phyloP scores from a whole-genome alignment of 148 eudicot species.

The Talinum fruticosum region DNA sequence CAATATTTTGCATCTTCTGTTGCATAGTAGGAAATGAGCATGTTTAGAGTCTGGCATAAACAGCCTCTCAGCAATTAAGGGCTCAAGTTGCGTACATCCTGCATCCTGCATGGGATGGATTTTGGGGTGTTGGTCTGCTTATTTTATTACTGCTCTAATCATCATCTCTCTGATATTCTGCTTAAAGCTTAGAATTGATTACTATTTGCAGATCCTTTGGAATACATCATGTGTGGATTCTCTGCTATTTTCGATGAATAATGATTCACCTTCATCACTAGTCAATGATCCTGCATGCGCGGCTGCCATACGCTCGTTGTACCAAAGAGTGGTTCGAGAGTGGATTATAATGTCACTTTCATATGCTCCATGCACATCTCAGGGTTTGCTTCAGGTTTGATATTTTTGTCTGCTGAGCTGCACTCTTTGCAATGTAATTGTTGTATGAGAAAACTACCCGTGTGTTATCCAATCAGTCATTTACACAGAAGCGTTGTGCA shows the following conservation, averaged over 20 bases:
- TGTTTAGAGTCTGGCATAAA: no score
- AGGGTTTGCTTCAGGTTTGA: conserved; percentile 98
- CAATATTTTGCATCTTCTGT: background rate
- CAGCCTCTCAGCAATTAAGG: background rate
- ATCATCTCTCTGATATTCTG: background rate
- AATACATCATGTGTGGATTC: conserved; percentile 82
- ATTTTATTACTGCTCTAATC: background rate
- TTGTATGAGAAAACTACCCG: background rate
- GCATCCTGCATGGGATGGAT: background rate
- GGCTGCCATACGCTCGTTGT: conserved; percentile 77
- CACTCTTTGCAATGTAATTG: background rate
- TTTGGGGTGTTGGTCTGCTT: background rate
- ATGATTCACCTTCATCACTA: conserved; percentile 70
- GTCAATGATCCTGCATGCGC: conserved; percentile 95
- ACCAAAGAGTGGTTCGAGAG: conserved; percentile 82
- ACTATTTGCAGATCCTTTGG: conserved; percentile 82
- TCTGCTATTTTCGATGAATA: conserved; percentile 71
- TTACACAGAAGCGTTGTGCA: background rate
- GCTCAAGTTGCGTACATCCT: background rate
- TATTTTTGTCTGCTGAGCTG: conserved; percentile 5
- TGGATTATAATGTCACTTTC: conserved; percentile 95
- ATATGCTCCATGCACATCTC: conserved; percentile 95
- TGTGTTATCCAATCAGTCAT: background rate
- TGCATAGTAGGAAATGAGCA: background rate
- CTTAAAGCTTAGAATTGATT: conserved; percentile 9